Base-by-base conservation (phyloP, 73 alveolate genomes). In the Tetrahymena elliotti region DNA sequence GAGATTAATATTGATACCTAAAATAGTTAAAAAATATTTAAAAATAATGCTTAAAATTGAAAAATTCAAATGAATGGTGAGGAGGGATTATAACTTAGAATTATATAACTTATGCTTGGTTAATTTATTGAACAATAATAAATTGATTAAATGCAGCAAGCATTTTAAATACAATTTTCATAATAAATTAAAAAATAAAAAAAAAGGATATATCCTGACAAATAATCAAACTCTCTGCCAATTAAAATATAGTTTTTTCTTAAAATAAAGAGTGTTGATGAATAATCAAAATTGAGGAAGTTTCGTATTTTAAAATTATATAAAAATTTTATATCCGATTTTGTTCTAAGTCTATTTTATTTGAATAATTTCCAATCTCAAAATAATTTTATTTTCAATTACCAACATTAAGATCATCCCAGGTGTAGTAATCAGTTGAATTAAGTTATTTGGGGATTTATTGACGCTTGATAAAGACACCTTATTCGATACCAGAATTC, bases 401-500 rank as follows among this genome's bases (percentile, higher is more conserved):
- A 52, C 99, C 99, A 35, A 98, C 88, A 83, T 97, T 96, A 94
- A 98, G 94, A 95, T 98, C 99, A 38, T 96, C 95, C 99, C 99
- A 98, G 82, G 95, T 38, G 92, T 95, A 97, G 97, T 52, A 95
- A 83, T 94, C 97, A 93, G 94, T 96, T 93, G 96, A 96, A 47
- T 98, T 99, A 27, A 98, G 98, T 34, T 84, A 83, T 83, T 94
- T 96, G 20, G 99, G 99, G 35, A 98, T 96, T 92, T 99, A 98
- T 96, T 99, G 98, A 93, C 99, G 97, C 93, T 99, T 99, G 83
- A 99, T 95, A 94, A 99, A 99, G 94, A 97, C 97, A 24, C 99
- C 99, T 97, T 99, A 98, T 31, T 99, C 99, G 11, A 99, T 98
- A 37, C 99, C 99, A 53, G 99, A 95, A 95, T 99, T 99, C 96